These are phyloP conservation scores for Aspergillus melleus DNA, from an alignment of 2,329 filamentous ascomycete genomes.

Conservation along the genomic window DNA sequence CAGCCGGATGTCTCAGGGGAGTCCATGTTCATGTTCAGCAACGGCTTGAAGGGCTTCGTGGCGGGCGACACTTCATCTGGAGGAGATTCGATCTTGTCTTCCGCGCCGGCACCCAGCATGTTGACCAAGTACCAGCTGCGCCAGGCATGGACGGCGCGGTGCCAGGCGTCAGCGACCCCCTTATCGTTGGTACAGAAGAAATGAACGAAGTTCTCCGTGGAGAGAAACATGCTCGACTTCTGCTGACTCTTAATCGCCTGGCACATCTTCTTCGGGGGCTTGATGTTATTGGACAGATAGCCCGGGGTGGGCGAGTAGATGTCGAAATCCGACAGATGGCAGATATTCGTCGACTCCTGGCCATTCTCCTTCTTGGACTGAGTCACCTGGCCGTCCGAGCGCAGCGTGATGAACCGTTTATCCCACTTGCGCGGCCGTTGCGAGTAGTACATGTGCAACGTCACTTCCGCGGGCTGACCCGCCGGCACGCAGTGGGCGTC, in stretches of 20 bases:
- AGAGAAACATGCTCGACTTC: slow-evolving; percentile 79
- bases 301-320: slow-evolving; percentile 75
- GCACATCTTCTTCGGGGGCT: slow-evolving; percentile 80
- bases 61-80: slow-evolving; percentile 15
- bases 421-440: slow-evolving; percentile 83
- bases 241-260: slow-evolving; percentile 91
- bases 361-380: slow-evolving; percentile 70
- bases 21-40: slow-evolving; percentile 65
- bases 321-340: slow-evolving; percentile 89
- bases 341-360: slow-evolving; percentile 70
- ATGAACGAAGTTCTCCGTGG: slow-evolving; percentile 83
- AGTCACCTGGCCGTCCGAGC: slow-evolving; percentile 68
- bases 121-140: slow-evolving; percentile 89
- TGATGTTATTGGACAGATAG: slow-evolving; percentile 68
- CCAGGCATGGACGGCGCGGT: slow-evolving; percentile 73
- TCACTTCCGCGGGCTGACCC: slow-evolving; percentile 64
- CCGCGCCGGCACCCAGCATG: slow-evolving; percentile 60
- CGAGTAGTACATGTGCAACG: slow-evolving; percentile 75
- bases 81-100: slow-evolving; percentile 18
- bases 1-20: slow-evolving; percentile 50
- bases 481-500: slow-evolving; percentile 64
- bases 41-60: slow-evolving; percentile 57
- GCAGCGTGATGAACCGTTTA: slow-evolving; percentile 76
- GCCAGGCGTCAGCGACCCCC: slow-evolving; percentile 66
- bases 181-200: slow-evolving; percentile 83